Conservation (phyloP, 495 filamentous ascomycete species). For the Acidiella bohemica region DNA sequence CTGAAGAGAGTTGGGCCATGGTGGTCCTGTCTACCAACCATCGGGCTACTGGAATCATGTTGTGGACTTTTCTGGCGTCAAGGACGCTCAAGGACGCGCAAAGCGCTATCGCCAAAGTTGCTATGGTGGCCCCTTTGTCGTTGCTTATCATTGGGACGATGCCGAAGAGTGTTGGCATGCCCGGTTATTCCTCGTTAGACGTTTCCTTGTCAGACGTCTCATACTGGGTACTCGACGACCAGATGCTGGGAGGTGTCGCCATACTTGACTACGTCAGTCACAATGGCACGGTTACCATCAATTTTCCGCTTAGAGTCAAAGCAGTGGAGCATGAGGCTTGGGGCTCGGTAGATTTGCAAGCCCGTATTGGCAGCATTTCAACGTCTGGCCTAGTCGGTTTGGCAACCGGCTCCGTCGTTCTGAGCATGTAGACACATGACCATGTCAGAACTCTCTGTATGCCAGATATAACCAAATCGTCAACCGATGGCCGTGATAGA, state of each 20-base stretch:
- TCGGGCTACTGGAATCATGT: constrained; percentile 38
- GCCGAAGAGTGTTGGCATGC: not conserved
- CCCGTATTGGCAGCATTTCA: constrained; percentile 4
- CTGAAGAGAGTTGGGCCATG: constrained; percentile 46
- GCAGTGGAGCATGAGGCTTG: constrained; percentile 5
- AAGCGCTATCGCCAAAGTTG: constrained; percentile 33
- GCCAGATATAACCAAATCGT: no score
- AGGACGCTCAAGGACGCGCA: constrained; percentile 32
- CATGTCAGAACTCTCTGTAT: no score
- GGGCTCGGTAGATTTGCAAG: constrained; percentile 7
- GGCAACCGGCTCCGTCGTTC: constrained; percentile 6
- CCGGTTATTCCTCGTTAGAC: constrained; percentile 2
- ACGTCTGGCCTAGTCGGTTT: constrained; percentile 5
- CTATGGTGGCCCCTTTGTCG: constrained; percentile 29
- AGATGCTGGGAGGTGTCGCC: constrained; percentile 10
- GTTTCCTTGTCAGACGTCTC: constrained; percentile 12
- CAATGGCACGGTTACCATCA: constrained; percentile 1
- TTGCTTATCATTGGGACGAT: constrained; percentile 32
- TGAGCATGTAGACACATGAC: constrained; percentile 3
- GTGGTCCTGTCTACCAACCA: constrained; percentile 48
- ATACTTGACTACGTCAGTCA: constrained; percentile 7
- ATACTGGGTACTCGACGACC: constrained; percentile 5
- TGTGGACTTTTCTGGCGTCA: constrained; percentile 43
- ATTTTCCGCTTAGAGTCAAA: constrained; percentile 2
- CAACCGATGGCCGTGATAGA: no score